Base-by-base conservation (phyloP, 1,139 yeast genomes). In the Kodamaea fungicola region DNA sequence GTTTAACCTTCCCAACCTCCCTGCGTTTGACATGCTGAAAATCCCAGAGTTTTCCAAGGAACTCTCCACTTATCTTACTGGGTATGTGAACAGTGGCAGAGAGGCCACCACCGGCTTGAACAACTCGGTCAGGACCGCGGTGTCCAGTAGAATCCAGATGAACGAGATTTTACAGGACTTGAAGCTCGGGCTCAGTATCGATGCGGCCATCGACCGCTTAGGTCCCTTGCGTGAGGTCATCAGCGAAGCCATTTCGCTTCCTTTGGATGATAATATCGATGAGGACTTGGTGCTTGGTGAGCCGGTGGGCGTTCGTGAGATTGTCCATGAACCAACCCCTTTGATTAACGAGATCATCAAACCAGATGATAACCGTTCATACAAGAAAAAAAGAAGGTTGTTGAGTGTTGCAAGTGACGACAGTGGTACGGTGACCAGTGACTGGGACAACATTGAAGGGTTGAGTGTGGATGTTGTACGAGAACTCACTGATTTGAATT, bases 271-370 rank as follows among this genome's bases (percentile, higher is more conserved):
- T 8, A 50, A 3, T 48, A 23, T 71, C 5, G 76, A 71, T 32
- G 26, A 23, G 26, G 26, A 23, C 4, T 23, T 8, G 9, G 10
- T n/a, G 10, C 9, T 37, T 2, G 44, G 47, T 7, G 52, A 51
- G 24, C 86, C 86, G 0, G 71, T 62, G 12, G 84, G 82, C 0
- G 76, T 80, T 12, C 67, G 62, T 7, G 66, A 66, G 4, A 76
- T 80, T 13, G 69, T 65, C 2, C 71, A 74, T 22, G 66, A 65
- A 31, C 66, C 64, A 25, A 65, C 66, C 32, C 80, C 82, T 0
- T 61, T 76, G 25, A 57, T 77, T n/a, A 71, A 63, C 43, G 78
- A 74, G 22, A 66, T 77, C 29, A 69, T 75, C 22, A 61, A 72
- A 24, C 80, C 78, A 3, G 74, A 70, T 42, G 30, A n/a, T n/a